phyloP scores from a whole-genome alignment of 1,284 basidiomycete species.

The Trametes versicolor region DNA sequence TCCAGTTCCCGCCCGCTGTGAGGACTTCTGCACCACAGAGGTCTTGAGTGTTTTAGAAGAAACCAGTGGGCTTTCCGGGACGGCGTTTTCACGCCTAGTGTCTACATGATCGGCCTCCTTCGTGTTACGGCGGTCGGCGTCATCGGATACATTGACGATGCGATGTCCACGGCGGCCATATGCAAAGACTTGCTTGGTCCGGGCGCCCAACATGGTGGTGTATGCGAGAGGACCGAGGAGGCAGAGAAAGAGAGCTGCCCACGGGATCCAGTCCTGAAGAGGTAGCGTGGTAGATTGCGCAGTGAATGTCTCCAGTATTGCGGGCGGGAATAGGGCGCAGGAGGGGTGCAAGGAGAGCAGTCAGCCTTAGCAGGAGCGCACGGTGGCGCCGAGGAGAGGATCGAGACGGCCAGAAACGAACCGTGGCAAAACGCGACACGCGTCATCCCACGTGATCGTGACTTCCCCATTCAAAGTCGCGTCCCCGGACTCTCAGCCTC shows the following conservation, averaged over 20 bases:
- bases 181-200: constrained; percentile 74
- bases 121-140: constrained; percentile 35
- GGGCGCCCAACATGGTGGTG: constrained; percentile 57
- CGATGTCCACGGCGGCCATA: constrained; percentile 75
- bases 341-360: not conserved
- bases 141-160: constrained; percentile 62
- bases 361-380: too few relatives aligned
- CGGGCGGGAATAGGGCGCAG: not conserved
- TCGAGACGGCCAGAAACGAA: constrained; percentile 27
- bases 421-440: constrained; percentile 37
- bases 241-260: constrained; percentile 27
- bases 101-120: constrained; percentile 8
- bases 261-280: constrained; percentile 14
- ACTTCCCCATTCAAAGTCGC: constrained; percentile 10
- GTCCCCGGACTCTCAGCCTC: not conserved
- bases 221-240: constrained; percentile 20
- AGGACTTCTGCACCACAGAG: constrained; percentile 19
- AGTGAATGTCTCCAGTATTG: not conserved
- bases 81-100: constrained; percentile 17
- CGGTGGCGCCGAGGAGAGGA: constrained; percentile 8
- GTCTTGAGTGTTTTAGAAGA: constrained; percentile 25
- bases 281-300: constrained; percentile 9
- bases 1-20: constrained; percentile 23
- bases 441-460: constrained; percentile 34
- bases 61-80: constrained; percentile 12